Base-by-base conservation (phyloP, 2,329 filamentous ascomycete genomes). In the Fusarium vanettenii region DNA sequence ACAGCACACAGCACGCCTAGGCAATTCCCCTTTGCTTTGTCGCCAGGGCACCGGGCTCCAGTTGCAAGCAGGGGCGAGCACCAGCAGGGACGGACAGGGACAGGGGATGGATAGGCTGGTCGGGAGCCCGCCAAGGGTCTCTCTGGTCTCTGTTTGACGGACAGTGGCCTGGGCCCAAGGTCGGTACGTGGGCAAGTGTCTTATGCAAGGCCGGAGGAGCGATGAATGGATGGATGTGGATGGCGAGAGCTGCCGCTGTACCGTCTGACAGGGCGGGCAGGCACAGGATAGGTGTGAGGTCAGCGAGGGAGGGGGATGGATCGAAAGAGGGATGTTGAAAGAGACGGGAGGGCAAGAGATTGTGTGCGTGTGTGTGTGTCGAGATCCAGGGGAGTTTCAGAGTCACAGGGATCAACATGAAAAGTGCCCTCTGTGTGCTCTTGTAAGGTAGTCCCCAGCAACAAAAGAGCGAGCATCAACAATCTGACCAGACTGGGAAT, bases 361-460 rank as follows among this genome's bases (percentile, higher is more conserved):
- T 56, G 67, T 39, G 52, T 31, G 60, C 52, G 68, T 57, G 62
- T 55, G 48, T 57, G 67, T 35, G 70, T 59, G 68, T 43, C 59
- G 63, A 70, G 76, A 78, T 76, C 76, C 74, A 78, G 76, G 76
- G 73, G 76, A 77, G 76, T 78, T 78, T 78, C 76, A 78, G 71
- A 76, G 63, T 77, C 71, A 73, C 76, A 77, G 73, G 76, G 76
- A 78, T 78, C 73, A 77, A 74, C 73, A 78, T 70, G 55, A 67
- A 75, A 52, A 75, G 72, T 64, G 63, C 59, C 67, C 39, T 68
- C 61, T 50, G 14, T 50, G 45, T 25, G 11, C 39, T 56, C 57
- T 71, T 11, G 22, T 18, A 29, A 52, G 48, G 48, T 52, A 65
- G 60, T 73, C 66, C 71, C 69, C 48, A 60, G 69, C 60, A 65